These are phyloP conservation scores for Ulota crispa DNA, from an alignment of 225 moss, liverwort and hornwort genomes.

Conservation along the genomic window DNA sequence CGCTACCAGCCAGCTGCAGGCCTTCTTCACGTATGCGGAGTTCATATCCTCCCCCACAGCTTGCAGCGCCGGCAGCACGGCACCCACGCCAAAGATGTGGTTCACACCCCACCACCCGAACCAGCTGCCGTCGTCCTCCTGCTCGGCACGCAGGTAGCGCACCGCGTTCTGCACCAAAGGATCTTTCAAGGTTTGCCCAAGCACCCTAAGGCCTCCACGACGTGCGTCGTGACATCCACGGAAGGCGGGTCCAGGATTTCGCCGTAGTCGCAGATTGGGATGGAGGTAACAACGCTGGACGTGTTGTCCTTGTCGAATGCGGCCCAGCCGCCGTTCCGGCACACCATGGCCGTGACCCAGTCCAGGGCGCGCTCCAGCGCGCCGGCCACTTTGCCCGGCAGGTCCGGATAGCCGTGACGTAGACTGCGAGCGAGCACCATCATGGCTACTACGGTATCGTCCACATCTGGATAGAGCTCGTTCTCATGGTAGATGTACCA, in stretches of 20 bases:
- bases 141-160: background rate
- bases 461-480: background rate
- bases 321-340: background rate
- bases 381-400: background rate
- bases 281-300: background rate
- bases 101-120: background rate
- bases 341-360: background rate
- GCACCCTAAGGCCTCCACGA: background rate
- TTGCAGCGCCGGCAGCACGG: background rate
- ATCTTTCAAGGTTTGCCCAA: background rate
- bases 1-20: background rate
- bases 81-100: background rate
- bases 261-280: background rate
- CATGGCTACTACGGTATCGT: background rate
- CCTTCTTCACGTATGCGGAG: background rate
- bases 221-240: background rate
- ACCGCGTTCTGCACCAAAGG: background rate
- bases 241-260: background rate
- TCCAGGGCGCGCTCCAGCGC: background rate
- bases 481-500: background rate
- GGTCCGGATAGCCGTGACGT: background rate
- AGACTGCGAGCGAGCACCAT: background rate
- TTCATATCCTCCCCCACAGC: background rate
- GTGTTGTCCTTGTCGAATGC: background rate
- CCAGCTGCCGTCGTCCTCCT: slow-evolving; percentile 4